Percentiles rank a stretch among this genome's conserved stretches.
Conservation (phyloP, 2,329 filamentous ascomycete genomes). For the Amauroascus niger region DNA sequence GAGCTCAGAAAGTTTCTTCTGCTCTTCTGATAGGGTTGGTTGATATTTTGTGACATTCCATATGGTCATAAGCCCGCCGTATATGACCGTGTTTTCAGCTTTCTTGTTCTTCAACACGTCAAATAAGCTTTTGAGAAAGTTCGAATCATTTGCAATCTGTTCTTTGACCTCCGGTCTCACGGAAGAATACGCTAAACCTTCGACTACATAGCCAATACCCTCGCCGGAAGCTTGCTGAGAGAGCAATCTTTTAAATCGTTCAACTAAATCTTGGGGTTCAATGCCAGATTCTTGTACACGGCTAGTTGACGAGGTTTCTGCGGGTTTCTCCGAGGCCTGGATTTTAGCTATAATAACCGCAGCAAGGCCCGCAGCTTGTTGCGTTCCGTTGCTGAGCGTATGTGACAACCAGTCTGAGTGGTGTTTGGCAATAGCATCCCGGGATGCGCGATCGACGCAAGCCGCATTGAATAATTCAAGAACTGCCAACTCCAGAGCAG, state of each 20-base stretch:
- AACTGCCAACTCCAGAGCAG: slow-evolving; percentile 74
- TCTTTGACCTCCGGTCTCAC: slow-evolving; percentile 80
- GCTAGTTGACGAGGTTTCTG: slow-evolving; percentile 26
- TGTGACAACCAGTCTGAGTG: slow-evolving; percentile 82
- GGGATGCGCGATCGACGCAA: slow-evolving; percentile 72
- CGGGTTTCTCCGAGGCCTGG: slow-evolving; percentile 29
- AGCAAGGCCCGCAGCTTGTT: slow-evolving; percentile 45
- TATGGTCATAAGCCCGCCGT: slow-evolving; percentile 77
- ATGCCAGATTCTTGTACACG: slow-evolving; percentile 33
- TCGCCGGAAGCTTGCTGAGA: slow-evolving; percentile 30
- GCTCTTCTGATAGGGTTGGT: slow-evolving; percentile 71
- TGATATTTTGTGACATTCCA: slow-evolving; percentile 74
- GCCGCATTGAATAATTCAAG: slow-evolving; percentile 86
- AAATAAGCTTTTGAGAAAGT: slow-evolving; percentile 61
- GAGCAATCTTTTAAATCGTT: slow-evolving; percentile 45
- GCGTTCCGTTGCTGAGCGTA: slow-evolving; percentile 62
- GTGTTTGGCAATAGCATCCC: slow-evolving; percentile 74
- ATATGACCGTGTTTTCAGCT: slow-evolving; percentile 61
- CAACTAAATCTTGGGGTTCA: slow-evolving; percentile 45
- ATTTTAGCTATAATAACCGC: slow-evolving; percentile 66
- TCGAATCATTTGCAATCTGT: slow-evolving; percentile 57
- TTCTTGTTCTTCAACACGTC: slow-evolving; percentile 38
- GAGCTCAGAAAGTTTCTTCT: slow-evolving; percentile 82
- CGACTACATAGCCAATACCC: slow-evolving; percentile 66
- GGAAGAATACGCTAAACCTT: slow-evolving; percentile 86